Evolutionary conservation across 2,329 filamentous ascomycete species (phyloP), one percentile per base, ranked within the genome.

Genomic region (Alternaria sp.): DNA sequence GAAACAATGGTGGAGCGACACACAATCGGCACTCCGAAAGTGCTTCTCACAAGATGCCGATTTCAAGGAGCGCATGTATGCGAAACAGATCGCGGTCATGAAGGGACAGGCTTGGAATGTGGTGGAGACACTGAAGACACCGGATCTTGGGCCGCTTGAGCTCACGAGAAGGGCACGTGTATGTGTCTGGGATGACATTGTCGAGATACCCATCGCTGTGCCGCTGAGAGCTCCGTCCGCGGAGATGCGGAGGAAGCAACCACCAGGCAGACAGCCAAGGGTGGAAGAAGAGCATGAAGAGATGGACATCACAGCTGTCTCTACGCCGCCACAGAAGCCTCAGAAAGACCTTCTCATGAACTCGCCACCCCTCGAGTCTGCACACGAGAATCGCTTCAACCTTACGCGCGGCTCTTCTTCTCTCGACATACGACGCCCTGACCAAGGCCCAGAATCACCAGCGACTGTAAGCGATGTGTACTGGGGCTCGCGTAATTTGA

Each of bases 21-120:
- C 96, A 5, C 94, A 97, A 74, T 84, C 93, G 63, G 92, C 93
- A 21, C 84, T 99, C 43, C 92, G 96, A 58, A 88, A 89, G 65
- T 90, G 97, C 49, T 99, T 99, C 78, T 90, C 93, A 69, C 89
- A 96, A 77, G 96, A 99, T 79, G 89, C 91, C 3, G 96, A 99
- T 81, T 99, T 99, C 80, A 93, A 98, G 78, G 96, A 99, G 82
- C 91, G 93, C 81, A 99, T 99, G 96, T 99, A 97, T 82, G 93
- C 93, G n/a, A 90, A 93, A 70, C 96, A 99, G 77, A 96, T 99
- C 65, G 95, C 96, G 1, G 96, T 99, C 63, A 97, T 99, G 93
- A 99, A 99, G 81, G 96, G 96, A 11, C 96, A 99, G 78, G 96
- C 96, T 1, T 99, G 96, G 94, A 99, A 99, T 77, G 96, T 99